Evolutionary conservation across 441 rosid genomes (phyloP).

Genomic region (Adansonia madagascariensis): DNA sequence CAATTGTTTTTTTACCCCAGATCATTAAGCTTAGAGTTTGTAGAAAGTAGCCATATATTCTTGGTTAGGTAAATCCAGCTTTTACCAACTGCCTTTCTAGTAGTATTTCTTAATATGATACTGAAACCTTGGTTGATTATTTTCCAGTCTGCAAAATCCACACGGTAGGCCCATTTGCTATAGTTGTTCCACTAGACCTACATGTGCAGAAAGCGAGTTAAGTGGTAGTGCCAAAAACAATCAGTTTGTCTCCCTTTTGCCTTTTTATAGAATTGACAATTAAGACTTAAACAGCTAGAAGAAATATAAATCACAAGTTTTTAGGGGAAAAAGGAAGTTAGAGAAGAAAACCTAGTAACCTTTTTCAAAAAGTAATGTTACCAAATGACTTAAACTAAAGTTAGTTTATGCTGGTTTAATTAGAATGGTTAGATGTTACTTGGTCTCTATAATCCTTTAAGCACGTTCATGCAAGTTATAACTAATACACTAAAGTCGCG

Average conservation of each 20-base stretch:
- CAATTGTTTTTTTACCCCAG: not conserved
- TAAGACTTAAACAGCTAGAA: not conserved
- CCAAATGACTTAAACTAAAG: not conserved
- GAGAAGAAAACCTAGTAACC: not conserved
- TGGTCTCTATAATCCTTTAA: not conserved
- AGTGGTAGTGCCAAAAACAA: not conserved
- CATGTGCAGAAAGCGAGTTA: not conserved
- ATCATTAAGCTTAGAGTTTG: not conserved
- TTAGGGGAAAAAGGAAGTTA: not conserved
- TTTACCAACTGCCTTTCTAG: not conserved
- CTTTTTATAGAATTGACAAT: not conserved
- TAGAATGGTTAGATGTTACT: not conserved
- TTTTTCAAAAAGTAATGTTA: not conserved
- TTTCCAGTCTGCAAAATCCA: not conserved
- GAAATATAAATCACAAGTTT: not conserved
- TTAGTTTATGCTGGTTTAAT: not conserved
- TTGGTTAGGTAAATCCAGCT: not conserved
- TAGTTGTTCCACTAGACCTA: slow-evolving; percentile 1
- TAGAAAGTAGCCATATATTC: not conserved
- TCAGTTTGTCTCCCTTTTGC: not conserved
- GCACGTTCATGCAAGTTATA: not conserved
- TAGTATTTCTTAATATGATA: not conserved
- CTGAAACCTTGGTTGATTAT: not conserved
- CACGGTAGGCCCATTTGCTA: not conserved
- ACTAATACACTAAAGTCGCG: not conserved